phyloP scores from a whole-genome alignment of 1,284 basidiomycete genomes.

The Tremellales sp. region DNA sequence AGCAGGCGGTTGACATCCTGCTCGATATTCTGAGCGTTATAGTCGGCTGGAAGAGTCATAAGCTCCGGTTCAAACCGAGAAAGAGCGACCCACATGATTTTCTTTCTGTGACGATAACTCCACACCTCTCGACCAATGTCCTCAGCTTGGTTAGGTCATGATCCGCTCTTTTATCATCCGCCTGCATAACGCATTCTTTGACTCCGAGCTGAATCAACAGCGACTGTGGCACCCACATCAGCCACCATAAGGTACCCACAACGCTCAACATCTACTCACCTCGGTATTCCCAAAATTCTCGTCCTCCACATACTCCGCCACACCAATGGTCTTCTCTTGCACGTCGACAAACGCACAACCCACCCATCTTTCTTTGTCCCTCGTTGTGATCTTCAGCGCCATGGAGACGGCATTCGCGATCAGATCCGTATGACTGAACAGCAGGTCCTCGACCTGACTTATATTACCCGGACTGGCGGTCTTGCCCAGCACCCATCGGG shows the following conservation, averaged over 20 bases:
- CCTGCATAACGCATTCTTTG: conserved; percentile 75
- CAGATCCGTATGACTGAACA: conserved; percentile 82
- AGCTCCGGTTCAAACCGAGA: not conserved
- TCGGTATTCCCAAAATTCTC: conserved; percentile 95
- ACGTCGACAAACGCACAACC: conserved; percentile 58
- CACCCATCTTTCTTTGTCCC: conserved; percentile 52
- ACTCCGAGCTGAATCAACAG: conserved; percentile 93
- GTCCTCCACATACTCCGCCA: conserved; percentile 90
- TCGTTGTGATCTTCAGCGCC: conserved; percentile 74
- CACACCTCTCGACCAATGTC: conserved; percentile 81
- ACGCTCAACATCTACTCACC: conserved; percentile 50
- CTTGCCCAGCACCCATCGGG: conserved; percentile 72
- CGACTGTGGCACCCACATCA: conserved; percentile 66
- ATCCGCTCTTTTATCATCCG: conserved; percentile 58
- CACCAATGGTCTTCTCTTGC: conserved; percentile 53
- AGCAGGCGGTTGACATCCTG: conserved; percentile 81
- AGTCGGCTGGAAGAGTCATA: conserved; percentile 62
- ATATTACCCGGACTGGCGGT: conserved; percentile 88
- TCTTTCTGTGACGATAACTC: conserved; percentile 82
- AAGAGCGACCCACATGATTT: conserved; percentile 64
- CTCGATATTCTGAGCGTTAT: conserved; percentile 71
- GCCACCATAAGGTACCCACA: not conserved
- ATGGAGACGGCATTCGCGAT: conserved; percentile 84
- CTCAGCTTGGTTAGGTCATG: conserved; percentile 81
- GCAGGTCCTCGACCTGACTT: conserved; percentile 85